Evolutionary conservation across 805 yeast genomes (phyloP).

Genomic region (Yamadazyma endophytica): DNA sequence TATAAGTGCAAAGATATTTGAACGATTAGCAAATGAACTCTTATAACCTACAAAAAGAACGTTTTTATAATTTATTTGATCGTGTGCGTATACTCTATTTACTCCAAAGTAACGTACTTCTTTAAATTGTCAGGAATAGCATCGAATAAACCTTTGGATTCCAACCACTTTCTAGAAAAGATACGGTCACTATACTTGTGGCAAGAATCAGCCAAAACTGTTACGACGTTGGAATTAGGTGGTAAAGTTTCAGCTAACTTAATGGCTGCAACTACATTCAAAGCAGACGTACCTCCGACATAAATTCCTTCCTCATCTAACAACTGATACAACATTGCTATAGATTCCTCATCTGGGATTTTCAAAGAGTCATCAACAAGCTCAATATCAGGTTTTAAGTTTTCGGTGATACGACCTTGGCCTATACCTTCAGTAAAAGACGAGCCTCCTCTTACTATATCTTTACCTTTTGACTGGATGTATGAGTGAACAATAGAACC

Average conservation of each 20-base stretch:
- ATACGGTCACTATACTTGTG: slow-evolving; percentile 82
- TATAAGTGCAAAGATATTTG: no score
- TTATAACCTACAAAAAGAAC: neutral
- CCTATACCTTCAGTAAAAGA: slow-evolving; percentile 97
- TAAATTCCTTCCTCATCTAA: slow-evolving; percentile 88
- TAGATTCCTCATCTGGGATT: slow-evolving; percentile 75
- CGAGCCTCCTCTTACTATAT: slow-evolving; percentile 69
- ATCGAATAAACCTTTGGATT: slow-evolving; percentile 59
- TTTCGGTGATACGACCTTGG: slow-evolving; percentile 87
- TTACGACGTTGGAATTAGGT: slow-evolving; percentile 76
- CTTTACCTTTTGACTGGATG: slow-evolving; percentile 65
- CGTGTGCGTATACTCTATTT: no score
- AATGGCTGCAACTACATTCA: slow-evolving; percentile 86
- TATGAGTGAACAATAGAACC: slow-evolving; percentile 83
- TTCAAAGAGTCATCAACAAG: slow-evolving; percentile 76
- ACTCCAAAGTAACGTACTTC: slow-evolving; percentile 54
- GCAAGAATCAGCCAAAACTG: slow-evolving; percentile 86
- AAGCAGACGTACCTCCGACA: slow-evolving; percentile 86
- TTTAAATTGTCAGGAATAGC: slow-evolving; percentile 67
- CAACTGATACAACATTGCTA: slow-evolving; percentile 77
- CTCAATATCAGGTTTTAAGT: slow-evolving; percentile 67
- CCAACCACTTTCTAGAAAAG: slow-evolving; percentile 74
- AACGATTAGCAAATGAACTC: neutral
- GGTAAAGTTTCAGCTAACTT: slow-evolving; percentile 74
- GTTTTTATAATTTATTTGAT: neutral